Percentiles rank a stretch among this genome's conserved stretches.
These are phyloP conservation scores for Avena insularis DNA, from an alignment of 176 grass and related monocot species.

Conservation along the genomic window DNA sequence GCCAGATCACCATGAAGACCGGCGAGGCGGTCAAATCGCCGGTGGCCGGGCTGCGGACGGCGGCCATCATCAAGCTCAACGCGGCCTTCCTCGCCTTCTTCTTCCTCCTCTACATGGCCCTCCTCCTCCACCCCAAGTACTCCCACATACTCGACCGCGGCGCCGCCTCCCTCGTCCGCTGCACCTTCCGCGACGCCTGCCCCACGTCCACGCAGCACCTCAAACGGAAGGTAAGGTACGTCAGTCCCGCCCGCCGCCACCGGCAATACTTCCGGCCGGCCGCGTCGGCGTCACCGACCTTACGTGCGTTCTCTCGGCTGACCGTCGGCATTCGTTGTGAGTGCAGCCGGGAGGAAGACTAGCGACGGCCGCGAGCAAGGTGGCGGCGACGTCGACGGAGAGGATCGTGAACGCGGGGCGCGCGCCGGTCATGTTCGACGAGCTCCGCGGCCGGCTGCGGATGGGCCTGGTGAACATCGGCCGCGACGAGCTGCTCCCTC, in stretches of 20 bases:
- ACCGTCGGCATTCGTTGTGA: background rate
- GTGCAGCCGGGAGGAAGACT: conserved; percentile 47
- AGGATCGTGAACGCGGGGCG: conserved; percentile 54
- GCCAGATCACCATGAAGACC: conserved; percentile 31
- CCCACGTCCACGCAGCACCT: conserved; percentile 34
- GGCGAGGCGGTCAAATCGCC: conserved; percentile 49
- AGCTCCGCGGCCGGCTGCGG: conserved; percentile 45
- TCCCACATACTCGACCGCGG: conserved; percentile 49
- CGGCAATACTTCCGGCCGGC: background rate
- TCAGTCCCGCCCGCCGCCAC: conserved; percentile 42
- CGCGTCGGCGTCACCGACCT: background rate
- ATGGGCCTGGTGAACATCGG: conserved; percentile 81
- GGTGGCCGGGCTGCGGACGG: conserved; percentile 43
- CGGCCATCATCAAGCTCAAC: conserved; percentile 78
- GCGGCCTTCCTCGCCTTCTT: conserved; percentile 83
- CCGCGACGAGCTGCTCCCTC: conserved; percentile 47
- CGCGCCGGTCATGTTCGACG: conserved; percentile 62
- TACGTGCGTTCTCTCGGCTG: background rate
- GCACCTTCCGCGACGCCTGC: conserved; percentile 67
- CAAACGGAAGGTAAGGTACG: conserved; percentile 93
- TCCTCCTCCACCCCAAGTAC: conserved; percentile 80
- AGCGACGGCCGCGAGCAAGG: conserved; percentile 48
- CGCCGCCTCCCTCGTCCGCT: conserved; percentile 66
- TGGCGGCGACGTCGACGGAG: conserved; percentile 38
- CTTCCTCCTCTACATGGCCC: conserved; percentile 75